phyloP scores from a whole-genome alignment of 2,329 filamentous ascomycete genomes.

The Alternaria triticina region DNA sequence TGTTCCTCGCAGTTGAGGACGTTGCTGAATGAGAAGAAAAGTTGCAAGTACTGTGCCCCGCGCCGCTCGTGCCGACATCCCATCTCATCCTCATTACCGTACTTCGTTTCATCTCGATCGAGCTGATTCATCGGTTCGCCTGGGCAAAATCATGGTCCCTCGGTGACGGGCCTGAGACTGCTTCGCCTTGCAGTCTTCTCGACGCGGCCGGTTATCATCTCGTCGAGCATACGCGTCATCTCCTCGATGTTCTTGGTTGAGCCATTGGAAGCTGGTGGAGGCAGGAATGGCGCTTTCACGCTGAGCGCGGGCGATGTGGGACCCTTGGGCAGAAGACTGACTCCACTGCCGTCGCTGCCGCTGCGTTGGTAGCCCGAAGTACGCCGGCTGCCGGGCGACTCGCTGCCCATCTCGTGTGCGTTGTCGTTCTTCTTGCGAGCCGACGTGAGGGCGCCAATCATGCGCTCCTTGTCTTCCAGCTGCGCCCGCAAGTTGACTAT shows the following conservation, averaged over 20 bases:
- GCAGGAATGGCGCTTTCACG: conserved; percentile 14
- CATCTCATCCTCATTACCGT: conserved; percentile 33
- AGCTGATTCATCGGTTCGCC: conserved; percentile 7
- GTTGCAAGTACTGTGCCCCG: conserved; percentile 14
- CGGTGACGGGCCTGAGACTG: conserved; percentile 34
- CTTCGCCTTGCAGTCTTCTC: conserved; percentile 61
- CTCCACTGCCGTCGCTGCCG: conserved; percentile 38
- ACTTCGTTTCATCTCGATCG: conserved; percentile 17
- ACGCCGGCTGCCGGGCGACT: conserved; percentile 44
- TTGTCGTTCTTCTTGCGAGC: conserved; percentile 85
- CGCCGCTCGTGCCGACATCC: conserved; percentile 18
- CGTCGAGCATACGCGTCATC: conserved; percentile 90
- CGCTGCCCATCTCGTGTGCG: conserved; percentile 63
- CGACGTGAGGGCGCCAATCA: conserved; percentile 84
- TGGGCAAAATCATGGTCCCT: conserved; percentile 20
- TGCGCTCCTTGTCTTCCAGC: conserved; percentile 92
- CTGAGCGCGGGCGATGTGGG: conserved; percentile 27
- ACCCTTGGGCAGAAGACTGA: conserved; percentile 36
- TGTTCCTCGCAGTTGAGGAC: conserved; percentile 6
- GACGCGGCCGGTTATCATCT: conserved; percentile 90
- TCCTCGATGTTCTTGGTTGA: conserved; percentile 77
- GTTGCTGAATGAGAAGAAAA: conserved; percentile 3
- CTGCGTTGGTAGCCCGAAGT: conserved; percentile 43
- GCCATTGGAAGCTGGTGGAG: conserved; percentile 28
- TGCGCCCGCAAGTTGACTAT: conserved; percentile 89